Evolutionary conservation across 1,284 basidiomycete genomes (phyloP).

Genomic region (Cutaneotrichosporon cavernicola): DNA sequence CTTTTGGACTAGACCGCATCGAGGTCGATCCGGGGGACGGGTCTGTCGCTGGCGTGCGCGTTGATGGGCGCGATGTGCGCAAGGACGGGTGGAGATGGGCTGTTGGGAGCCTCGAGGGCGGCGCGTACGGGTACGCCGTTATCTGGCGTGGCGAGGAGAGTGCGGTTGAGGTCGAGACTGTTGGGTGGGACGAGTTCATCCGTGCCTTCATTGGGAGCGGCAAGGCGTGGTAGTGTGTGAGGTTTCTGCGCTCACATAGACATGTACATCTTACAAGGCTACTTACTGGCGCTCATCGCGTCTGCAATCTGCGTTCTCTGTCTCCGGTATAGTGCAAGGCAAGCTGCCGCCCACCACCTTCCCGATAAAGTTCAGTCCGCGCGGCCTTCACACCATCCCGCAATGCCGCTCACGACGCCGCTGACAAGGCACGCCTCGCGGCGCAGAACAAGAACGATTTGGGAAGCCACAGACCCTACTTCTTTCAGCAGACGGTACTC

Average conservation of each 20-base stretch:
- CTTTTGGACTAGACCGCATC: conserved; percentile 46
- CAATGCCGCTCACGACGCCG: too few species aligned
- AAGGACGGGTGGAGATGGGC: conserved; percentile 36
- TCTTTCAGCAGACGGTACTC: too few species aligned
- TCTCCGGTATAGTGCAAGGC: too few species aligned
- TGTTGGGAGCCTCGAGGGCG: conserved; percentile 28
- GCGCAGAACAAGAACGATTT: too few species aligned
- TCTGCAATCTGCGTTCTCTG: too few species aligned
- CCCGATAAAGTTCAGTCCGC: too few species aligned
- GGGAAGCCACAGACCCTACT: too few species aligned
- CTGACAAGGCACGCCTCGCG: too few species aligned
- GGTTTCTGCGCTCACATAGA: not conserved
- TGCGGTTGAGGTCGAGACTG: conserved; percentile 18
- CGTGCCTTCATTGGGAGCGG: conserved; percentile 17
- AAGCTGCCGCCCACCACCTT: too few species aligned
- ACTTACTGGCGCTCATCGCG: too few species aligned
- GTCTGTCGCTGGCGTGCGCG: conserved; percentile 23
- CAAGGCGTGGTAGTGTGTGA: not conserved
- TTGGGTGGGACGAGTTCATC: conserved; percentile 36
- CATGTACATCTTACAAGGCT: not conserved
- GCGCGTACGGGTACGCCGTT: conserved; percentile 33
- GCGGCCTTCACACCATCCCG: too few species aligned
- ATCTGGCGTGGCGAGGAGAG: conserved; percentile 35
- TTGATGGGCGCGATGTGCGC: conserved; percentile 37
- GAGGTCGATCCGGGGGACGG: conserved; percentile 31